Percentiles rank a stretch among this genome's conserved stretches.
Conservation (phyloP, 805 yeast species). For the Tanozyma kutaoensis region DNA sequence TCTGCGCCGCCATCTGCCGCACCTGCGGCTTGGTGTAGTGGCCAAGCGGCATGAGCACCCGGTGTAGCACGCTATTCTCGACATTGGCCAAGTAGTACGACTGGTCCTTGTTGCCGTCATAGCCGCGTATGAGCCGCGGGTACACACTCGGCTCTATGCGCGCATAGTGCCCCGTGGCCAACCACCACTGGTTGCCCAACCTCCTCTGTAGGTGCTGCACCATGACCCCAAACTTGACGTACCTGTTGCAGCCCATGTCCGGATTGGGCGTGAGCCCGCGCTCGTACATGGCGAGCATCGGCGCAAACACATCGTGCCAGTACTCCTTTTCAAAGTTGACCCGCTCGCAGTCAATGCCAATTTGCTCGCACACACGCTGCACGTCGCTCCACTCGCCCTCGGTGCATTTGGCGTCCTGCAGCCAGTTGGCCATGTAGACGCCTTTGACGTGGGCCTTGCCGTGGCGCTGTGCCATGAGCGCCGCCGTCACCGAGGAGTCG, state of each 20-base stretch:
- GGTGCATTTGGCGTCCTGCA: slow-evolving; percentile 50
- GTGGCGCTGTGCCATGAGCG: slow-evolving; percentile 40
- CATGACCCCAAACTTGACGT: slow-evolving; percentile 79
- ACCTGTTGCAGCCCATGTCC: slow-evolving; percentile 76
- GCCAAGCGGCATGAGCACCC: slow-evolving; percentile 70
- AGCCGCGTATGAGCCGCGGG: slow-evolving; percentile 42
- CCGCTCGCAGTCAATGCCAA: slow-evolving; percentile 58
- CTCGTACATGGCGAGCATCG: slow-evolving; percentile 68
- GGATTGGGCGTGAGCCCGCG: slow-evolving; percentile 88
- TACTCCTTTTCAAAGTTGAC: slow-evolving; percentile 83
- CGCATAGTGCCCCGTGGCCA: slow-evolving; percentile 83
- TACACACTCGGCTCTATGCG: slow-evolving; percentile 29
- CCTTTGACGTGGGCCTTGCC: slow-evolving; percentile 48
- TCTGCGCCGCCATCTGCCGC: slow-evolving; percentile 47
- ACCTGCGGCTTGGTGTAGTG: slow-evolving; percentile 64
- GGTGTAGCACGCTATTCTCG: slow-evolving; percentile 25
- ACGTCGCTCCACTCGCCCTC: slow-evolving; percentile 89
- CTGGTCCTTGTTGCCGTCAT: slow-evolving; percentile 63
- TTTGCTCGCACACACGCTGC: slow-evolving; percentile 40
- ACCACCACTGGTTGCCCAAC: slow-evolving; percentile 44
- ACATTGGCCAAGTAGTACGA: slow-evolving; percentile 79
- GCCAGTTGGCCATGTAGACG: slow-evolving; percentile 92
- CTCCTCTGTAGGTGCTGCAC: slow-evolving; percentile 31
- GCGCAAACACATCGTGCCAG: slow-evolving; percentile 86
- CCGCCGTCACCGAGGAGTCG: slow-evolving; percentile 85